These are phyloP conservation scores for Grammothele lineata DNA, from an alignment of 768 basidiomycete genomes.

Conservation along the genomic window DNA sequence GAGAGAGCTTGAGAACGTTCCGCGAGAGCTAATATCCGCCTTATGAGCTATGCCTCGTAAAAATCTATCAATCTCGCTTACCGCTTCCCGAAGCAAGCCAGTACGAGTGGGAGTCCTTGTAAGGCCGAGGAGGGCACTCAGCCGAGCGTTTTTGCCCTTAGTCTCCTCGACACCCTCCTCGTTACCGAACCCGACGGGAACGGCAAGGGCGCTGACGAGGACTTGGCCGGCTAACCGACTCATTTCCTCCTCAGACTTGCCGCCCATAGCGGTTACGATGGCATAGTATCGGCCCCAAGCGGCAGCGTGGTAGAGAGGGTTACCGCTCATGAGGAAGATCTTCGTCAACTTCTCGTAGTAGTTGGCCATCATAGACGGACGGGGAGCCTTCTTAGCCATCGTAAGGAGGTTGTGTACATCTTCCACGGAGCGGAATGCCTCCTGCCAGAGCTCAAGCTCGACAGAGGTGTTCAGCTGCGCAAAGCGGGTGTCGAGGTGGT, in stretches of 20 bases:
- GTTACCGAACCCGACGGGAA: slow-evolving; percentile 69
- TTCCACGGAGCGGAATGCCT: slow-evolving; percentile 97
- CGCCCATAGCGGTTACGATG: slow-evolving; percentile 66
- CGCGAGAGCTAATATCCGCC: slow-evolving; percentile 56
- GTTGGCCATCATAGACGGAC: slow-evolving; percentile 96
- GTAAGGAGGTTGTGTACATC: slow-evolving; percentile 95
- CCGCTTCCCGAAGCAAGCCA: slow-evolving; percentile 85
- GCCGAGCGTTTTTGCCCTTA: slow-evolving; percentile 68
- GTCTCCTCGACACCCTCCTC: slow-evolving; percentile 46
- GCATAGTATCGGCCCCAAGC: slow-evolving; percentile 89
- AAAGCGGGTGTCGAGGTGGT: slow-evolving; percentile 95
- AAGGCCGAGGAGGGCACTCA: slow-evolving; percentile 84
- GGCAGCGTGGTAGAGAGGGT: slow-evolving; percentile 93
- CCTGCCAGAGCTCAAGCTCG: slow-evolving; percentile 98
- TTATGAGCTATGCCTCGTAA: slow-evolving; percentile 29
- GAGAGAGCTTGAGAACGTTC: slow-evolving; percentile 78
- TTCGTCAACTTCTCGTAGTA: slow-evolving; percentile 98
- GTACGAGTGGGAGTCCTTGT: slow-evolving; percentile 79
- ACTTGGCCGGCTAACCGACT: slow-evolving; percentile 85
- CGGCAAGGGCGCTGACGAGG: slow-evolving; percentile 87
- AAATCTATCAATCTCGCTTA: no score
- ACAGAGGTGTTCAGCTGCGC: slow-evolving; percentile 95
- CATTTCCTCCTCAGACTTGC: slow-evolving; percentile 73
- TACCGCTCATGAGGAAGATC: slow-evolving; percentile 94
- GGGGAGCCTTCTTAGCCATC: slow-evolving; percentile 88